Base-by-base conservation (phyloP, 2,329 filamentous ascomycete species). In the Beauveria rudraprayagi region DNA sequence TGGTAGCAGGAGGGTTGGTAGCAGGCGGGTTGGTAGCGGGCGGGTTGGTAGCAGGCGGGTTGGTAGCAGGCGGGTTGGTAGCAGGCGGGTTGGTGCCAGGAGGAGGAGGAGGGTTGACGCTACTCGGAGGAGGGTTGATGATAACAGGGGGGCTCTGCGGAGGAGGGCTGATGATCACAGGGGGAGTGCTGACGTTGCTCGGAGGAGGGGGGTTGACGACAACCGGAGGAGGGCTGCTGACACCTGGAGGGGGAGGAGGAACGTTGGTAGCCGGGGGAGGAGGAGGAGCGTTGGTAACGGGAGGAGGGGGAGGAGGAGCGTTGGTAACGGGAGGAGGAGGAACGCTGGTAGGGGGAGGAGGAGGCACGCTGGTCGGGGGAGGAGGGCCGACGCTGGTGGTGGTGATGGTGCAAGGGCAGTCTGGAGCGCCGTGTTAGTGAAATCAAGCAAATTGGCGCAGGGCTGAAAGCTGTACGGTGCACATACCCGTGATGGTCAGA, bases 331-430 rank as follows among this genome's bases (percentile, higher is more conserved):
- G 53, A 40, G 58, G 41, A 40, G 59, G 53, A 16, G 58, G 56
- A 6, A 17, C 17, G 34, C 11, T 56, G 54, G 17, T 55, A 28
- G 57, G 41, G n/a, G 61, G 47, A 40, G 61, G 53, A 59, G 64
- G 48, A 46, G 61, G 64, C 22, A 61, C 60, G 1, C 60, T 62
- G 41, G 64, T 55, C 26, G 61, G 51, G 1, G 40, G 53, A 50
- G 59, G 52, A 17, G 55, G 46, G 26, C 65, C 51, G 62, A 66
- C 37, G 68, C 70, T 19, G 52, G 40, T 67, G 62, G 73, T 68
- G 57, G 72, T 75, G 56, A 79, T 64, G 41, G 76, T 77, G 67
- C 77, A 80, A 59, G 78, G 78, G 66, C 78, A 80, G 72, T 79
- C 76, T 78, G n/a, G 3, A 22, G 48, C 5, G 59, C 22, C 26